These are phyloP conservation scores for Stramenopiles sp. DNA, from an alignment of 352 stramenopile species.

Conservation along the genomic window DNA sequence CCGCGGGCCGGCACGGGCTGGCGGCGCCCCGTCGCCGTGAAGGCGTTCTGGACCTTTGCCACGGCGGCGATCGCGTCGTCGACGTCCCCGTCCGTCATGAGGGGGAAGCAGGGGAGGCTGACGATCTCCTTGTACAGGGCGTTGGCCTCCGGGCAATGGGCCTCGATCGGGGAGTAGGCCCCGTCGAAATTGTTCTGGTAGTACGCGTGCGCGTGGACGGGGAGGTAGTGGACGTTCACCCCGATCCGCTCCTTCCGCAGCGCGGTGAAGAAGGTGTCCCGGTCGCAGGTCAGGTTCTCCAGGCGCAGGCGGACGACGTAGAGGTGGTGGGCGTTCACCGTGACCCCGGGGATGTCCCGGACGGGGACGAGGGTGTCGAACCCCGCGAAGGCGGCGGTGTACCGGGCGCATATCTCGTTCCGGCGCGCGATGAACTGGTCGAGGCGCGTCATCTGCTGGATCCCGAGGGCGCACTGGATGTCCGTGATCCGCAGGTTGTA, in stretches of 20 bases:
- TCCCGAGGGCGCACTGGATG: neutral
- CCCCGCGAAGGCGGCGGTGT: neutral
- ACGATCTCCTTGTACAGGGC: neutral
- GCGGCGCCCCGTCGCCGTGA: neutral
- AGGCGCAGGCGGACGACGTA: neutral
- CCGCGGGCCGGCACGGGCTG: neutral
- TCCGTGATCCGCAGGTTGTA: neutral
- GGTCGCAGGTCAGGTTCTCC: neutral
- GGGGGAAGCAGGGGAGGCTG: neutral
- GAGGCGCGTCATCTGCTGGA: neutral
- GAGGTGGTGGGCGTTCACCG: neutral
- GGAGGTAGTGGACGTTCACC: neutral
- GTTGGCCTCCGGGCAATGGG: neutral
- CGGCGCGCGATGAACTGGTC: neutral
- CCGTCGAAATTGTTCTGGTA: conserved; percentile 4
- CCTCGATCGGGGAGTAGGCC: neutral
- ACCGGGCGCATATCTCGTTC: neutral
- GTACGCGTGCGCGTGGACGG: neutral
- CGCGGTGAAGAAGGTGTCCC: neutral
- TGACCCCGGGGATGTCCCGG: neutral
- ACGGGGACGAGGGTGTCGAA: neutral
- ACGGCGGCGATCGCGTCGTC: neutral
- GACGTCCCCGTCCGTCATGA: neutral
- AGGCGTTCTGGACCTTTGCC: neutral
- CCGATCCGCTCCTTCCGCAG: neutral